Conservation (phyloP, 768 basidiomycete species). For the Gymnopilus junonius region DNA sequence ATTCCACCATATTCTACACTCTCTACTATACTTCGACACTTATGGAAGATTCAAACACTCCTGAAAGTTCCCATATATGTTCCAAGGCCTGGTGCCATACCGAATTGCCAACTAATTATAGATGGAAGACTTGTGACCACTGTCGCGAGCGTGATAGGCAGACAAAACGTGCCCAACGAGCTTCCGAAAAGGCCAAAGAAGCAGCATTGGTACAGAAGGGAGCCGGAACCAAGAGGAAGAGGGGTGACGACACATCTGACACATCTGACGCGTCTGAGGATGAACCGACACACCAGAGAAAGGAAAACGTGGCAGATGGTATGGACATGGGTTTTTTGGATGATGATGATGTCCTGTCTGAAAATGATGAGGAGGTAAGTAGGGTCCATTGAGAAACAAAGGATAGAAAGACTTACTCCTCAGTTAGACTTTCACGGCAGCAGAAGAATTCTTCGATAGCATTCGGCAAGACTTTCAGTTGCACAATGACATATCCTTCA, state of each 20-base stretch:
- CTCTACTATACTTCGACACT: conserved; percentile 4
- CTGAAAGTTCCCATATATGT: neutral
- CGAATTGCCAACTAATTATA: conserved; percentile 1
- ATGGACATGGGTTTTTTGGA: conserved; percentile 9
- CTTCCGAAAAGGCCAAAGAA: conserved; percentile 7
- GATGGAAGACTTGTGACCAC: conserved; percentile 8
- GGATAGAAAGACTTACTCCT: neutral
- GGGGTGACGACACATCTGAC: neutral
- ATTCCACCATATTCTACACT: conserved; percentile 4
- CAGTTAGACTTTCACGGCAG: conserved; percentile 1
- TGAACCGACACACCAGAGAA: conserved; percentile 3
- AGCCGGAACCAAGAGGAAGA: conserved; percentile 1
- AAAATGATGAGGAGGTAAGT: conserved; percentile 4
- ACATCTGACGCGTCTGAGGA: neutral
- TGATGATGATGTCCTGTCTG: neutral
- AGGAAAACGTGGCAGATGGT: conserved; percentile 7
- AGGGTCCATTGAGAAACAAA: neutral
- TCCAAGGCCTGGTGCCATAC: conserved; percentile 5
- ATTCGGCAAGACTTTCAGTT: conserved; percentile 8
- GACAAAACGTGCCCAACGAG: conserved; percentile 6
- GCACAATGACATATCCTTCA: conserved; percentile 7
- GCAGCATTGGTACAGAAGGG: neutral
- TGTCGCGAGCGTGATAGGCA: conserved; percentile 8
- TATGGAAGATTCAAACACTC: conserved; percentile 3
- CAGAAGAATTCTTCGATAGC: conserved; percentile 9